phyloP scores from a whole-genome alignment of 2,329 filamentous ascomycete genomes.

The Calonectria pteridis region DNA sequence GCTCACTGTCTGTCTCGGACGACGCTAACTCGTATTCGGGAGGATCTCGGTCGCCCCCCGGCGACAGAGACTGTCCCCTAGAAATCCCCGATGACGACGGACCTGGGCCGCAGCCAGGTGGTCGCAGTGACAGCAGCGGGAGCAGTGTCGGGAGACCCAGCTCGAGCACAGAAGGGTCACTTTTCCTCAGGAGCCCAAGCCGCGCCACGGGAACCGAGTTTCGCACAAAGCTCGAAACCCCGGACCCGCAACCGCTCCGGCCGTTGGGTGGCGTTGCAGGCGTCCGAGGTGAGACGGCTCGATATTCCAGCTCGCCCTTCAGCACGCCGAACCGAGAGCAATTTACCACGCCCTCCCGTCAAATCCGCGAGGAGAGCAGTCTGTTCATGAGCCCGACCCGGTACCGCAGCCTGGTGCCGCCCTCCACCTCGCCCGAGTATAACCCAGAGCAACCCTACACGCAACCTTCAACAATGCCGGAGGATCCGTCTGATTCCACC shows the following conservation, averaged over 20 bases:
- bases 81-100: slow-evolving; percentile 11
- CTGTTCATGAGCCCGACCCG: slow-evolving; percentile 33
- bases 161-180: slow-evolving; percentile 9
- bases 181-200: slow-evolving; percentile 24
- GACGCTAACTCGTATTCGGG: not conserved
- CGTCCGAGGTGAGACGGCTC: not conserved
- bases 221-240: slow-evolving; percentile 21
- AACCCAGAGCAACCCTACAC: not conserved
- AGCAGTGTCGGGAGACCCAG: not conserved
- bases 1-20: not conserved
- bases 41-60: not conserved
- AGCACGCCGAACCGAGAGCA: not conserved
- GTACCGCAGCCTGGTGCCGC: slow-evolving; percentile 13
- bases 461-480: not conserved
- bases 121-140: no score
- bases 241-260: not conserved
- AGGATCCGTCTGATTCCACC: not conserved
- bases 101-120: not conserved
- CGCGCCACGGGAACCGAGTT: not conserved
- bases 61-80: not conserved
- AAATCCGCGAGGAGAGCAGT: slow-evolving; percentile 29
- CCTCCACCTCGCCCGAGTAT: not conserved
- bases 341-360: not conserved
- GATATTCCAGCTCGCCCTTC: not conserved
- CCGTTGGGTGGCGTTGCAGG: no score